Evolutionary conservation across 345 rosid species (phyloP).

Genomic region (Kandelia obovata): DNA sequence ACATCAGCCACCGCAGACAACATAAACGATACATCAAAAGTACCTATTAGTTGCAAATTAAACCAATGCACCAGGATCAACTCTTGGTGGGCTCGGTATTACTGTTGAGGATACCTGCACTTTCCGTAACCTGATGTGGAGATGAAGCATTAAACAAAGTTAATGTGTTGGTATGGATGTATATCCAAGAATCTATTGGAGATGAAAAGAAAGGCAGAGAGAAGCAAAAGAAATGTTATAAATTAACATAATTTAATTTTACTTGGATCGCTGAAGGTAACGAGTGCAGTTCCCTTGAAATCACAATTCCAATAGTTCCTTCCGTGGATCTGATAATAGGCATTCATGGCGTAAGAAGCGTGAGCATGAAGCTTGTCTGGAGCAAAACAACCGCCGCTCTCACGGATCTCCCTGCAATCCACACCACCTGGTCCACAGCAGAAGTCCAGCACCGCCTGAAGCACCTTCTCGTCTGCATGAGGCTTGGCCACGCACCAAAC

Average conservation of each 20-base stretch:
- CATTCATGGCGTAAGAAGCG: constrained; percentile 66
- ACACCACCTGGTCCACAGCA: constrained; percentile 70
- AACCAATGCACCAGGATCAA: not conserved
- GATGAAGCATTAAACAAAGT: not conserved
- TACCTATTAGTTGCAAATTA: too few relatives aligned
- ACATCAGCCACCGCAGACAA: not conserved
- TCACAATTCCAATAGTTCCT: constrained; percentile 76
- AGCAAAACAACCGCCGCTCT: constrained; percentile 44
- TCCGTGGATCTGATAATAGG: constrained; percentile 66
- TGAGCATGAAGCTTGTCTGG: constrained; percentile 60
- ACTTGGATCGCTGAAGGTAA: constrained; percentile 68
- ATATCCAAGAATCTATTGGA: not conserved
- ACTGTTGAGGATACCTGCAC: constrained; percentile 57
- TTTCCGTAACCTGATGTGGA: constrained; percentile 47
- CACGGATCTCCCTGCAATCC: constrained; percentile 54
- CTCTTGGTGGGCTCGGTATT: not conserved
- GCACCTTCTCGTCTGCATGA: constrained; percentile 54
- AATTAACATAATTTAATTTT: constrained; percentile 10
- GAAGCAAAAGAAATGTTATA: not conserved
- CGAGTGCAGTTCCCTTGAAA: constrained; percentile 62
- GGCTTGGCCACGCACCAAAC: constrained; percentile 79
- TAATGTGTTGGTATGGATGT: too few relatives aligned
- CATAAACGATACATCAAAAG: too few relatives aligned
- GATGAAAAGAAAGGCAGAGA: not conserved
- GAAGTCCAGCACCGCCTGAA: constrained; percentile 51